Conservation (phyloP, 2,329 filamentous ascomycete genomes). For the Paecilomyces dactylethromorphus region DNA sequence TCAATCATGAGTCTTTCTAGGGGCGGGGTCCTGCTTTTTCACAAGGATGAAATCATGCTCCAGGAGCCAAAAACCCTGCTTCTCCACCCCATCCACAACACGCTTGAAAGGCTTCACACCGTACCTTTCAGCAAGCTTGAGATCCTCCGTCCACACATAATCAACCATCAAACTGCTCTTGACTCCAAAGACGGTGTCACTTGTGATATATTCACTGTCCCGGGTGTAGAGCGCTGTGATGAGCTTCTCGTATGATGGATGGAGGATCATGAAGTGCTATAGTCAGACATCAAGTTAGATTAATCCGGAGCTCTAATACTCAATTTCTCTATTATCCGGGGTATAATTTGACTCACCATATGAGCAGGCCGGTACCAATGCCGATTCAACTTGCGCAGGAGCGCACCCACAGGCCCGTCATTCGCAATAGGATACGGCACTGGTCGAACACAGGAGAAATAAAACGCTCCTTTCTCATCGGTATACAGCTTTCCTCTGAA, state of each 20-base stretch:
- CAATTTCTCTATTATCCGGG: not conserved
- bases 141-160: not conserved
- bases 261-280: not conserved
- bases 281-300: no score
- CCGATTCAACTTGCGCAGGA: not conserved
- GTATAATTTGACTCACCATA: not conserved
- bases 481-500: not conserved
- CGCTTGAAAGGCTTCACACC: no score
- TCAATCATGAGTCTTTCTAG: no score
- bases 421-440: not conserved
- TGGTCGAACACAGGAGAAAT: not conserved
- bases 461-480: not conserved
- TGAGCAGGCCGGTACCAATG: not conserved
- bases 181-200: not conserved
- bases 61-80: no score
- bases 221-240: not conserved
- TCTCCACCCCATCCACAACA: no score
- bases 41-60: no score
- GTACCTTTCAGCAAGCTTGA: no score
- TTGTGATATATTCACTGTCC: not conserved
- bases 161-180: not conserved
- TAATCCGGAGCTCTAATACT: no score
- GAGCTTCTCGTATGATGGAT: not conserved
- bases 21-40: no score
- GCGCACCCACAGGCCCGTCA: not conserved